Conservation (phyloP, 805 yeast species). For the Saccharomyces paradoxus region DNA sequence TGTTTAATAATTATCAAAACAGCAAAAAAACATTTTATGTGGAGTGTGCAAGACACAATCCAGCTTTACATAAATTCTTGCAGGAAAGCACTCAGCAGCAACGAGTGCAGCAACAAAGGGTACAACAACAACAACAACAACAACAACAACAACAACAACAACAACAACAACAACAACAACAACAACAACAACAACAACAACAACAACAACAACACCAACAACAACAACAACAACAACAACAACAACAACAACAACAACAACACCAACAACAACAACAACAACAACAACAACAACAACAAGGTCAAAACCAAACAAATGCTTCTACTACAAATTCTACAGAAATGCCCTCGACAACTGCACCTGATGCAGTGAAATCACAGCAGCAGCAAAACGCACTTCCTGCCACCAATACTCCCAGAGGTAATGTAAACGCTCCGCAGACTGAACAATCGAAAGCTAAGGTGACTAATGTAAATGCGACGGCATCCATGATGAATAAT, state of each 20-base stretch:
- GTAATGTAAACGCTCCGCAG: not conserved
- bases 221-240: slow-evolving; percentile 13
- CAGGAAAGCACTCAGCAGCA: slow-evolving; percentile 25
- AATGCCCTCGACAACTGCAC: slow-evolving; percentile 4
- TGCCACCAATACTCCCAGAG: not conserved
- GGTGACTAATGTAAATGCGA: slow-evolving; percentile 42
- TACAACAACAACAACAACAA: slow-evolving; percentile 12
- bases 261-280: too few relatives aligned
- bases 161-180: too few relatives aligned
- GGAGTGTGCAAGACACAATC: slow-evolving; percentile 30
- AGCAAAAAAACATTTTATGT: slow-evolving; percentile 28
- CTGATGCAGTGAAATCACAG: slow-evolving; percentile 2
- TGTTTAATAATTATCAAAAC: slow-evolving; percentile 25
- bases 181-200: slow-evolving; percentile 16
- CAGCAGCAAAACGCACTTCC: not conserved
- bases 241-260: not conserved
- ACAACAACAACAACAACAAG: slow-evolving; percentile 15
- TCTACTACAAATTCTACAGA: not conserved
- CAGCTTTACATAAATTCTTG: slow-evolving; percentile 25
- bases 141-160: not conserved
- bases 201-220: slow-evolving; percentile 20
- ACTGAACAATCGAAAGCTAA: slow-evolving; percentile 18
- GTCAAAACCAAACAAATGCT: not conserved
- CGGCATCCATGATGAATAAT: slow-evolving; percentile 34
- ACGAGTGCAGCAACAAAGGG: slow-evolving; percentile 6